Evolutionary conservation across 2,329 filamentous ascomycete species (phyloP), one percentile per base, ranked within the genome.

Genomic region (Stagonosporopsis chrysanthemi): DNA sequence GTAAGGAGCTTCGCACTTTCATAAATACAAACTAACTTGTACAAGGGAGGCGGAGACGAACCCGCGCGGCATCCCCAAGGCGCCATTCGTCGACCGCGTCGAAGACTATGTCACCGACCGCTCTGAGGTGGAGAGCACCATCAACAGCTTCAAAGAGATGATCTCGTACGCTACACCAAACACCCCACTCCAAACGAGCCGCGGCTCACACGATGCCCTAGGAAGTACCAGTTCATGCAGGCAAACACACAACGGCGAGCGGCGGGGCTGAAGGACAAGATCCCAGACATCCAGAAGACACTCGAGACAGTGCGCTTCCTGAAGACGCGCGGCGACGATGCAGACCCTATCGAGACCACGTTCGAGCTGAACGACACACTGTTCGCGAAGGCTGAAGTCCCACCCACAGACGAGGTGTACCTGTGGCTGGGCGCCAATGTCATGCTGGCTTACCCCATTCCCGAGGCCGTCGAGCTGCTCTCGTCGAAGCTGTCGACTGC

Each of bases 211-310:
- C 19, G 4, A 3, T 42, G 19, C 17, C 15, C n/a, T 54, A 96
- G 92, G 68, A 99, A 99, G 84, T 99, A 99, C 81, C 95, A 98
- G 78, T 99, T 98, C 80, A 99, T 99, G 95, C 92, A 98, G 80
- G 83, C 90, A 75, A 98, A 97, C 78, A 90, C 95, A 57, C 90
- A 96, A 77, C 86, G 92, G 62, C 86, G 95, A 44, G 89, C 90
- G 50, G 83, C 84, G 4, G 92, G 93, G 2, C 81, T 99, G 53
- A 90, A 89, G 72, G 93, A 97, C 73, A 99, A 98, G 82, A 92
- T 99, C 65, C 95, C 95, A 0, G 95, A 99, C 75, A 98, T 99
- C 64, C 88, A 91, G 71, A 97, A 97, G 83, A 98, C 95, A 0
- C 80, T 98, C 58, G 94, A 98, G 58, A 95, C 92, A 17, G 94